Evolutionary conservation across 78 protist genomes (phyloP).

Genomic region (Dictyostelium discoideum): DNA sequence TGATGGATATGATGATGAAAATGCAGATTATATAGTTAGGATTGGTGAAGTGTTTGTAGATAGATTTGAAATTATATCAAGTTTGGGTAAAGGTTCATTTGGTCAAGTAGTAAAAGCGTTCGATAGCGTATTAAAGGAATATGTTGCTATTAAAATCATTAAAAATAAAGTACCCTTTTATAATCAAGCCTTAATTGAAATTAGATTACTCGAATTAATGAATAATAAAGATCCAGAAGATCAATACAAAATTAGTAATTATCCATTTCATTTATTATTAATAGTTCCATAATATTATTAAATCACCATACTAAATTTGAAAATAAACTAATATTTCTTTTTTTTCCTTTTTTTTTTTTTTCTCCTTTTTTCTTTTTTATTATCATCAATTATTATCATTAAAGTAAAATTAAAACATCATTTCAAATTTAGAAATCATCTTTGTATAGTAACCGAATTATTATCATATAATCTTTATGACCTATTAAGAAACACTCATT

Average conservation of each 20-base stretch:
- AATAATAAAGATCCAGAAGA: constrained; percentile 80
- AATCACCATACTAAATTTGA: background rate
- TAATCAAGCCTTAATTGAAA: constrained; percentile 90
- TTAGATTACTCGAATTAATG: constrained; percentile 83
- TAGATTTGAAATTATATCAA: constrained; percentile 65
- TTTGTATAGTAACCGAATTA: constrained; percentile 86
- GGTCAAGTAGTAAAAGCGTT: constrained; percentile 94
- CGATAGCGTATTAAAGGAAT: constrained; percentile 61
- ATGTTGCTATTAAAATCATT: constrained; percentile 96
- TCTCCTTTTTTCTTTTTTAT: background rate
- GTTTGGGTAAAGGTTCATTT: constrained; percentile 96
- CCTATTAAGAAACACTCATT: constrained; percentile 88
- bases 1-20: constrained; percentile 78
- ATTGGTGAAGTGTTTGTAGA: constrained; percentile 59
- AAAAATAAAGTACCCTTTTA: constrained; percentile 90
- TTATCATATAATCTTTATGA: constrained; percentile 95
- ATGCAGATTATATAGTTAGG: constrained; percentile 77
- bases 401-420: constrained; percentile 71
- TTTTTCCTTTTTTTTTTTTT: background rate
- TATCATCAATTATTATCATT: no score
- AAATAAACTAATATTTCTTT: background rate
- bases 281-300: background rate
- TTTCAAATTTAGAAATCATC: constrained; percentile 75
- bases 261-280: background rate
- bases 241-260: constrained; percentile 64